These are phyloP conservation scores for Lecanicillium sp. DNA, from an alignment of 2,329 filamentous ascomycete genomes.

Conservation along the genomic window DNA sequence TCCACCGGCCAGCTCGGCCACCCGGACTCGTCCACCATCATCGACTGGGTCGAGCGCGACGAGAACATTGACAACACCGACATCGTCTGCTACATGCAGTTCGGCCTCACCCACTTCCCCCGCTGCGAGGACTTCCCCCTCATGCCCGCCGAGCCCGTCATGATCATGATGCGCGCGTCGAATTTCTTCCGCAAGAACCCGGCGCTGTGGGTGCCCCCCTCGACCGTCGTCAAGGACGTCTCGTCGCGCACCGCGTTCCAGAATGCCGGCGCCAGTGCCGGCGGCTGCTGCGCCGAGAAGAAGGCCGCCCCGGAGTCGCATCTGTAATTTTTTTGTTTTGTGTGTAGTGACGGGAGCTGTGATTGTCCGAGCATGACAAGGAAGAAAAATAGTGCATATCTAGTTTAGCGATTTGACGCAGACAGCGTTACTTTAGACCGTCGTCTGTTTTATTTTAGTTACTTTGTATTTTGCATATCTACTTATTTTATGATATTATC, in stretches of 20 bases:
- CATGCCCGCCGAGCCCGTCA: slow-evolving; percentile 56
- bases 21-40: slow-evolving; percentile 21
- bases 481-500: too few relatives aligned
- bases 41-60: slow-evolving; percentile 43
- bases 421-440: too few relatives aligned
- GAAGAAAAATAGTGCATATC: too few relatives aligned
- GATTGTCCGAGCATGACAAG: too few relatives aligned
- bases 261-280: not conserved
- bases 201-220: slow-evolving; percentile 43
- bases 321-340: too few relatives aligned
- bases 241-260: slow-evolving; percentile 18
- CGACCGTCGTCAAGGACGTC: slow-evolving; percentile 30
- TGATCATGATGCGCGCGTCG: slow-evolving; percentile 42
- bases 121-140: slow-evolving; percentile 62
- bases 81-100: slow-evolving; percentile 46
- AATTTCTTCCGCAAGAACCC: slow-evolving; percentile 50
- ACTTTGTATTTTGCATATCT: too few relatives aligned
- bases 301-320: slow-evolving; percentile 15
- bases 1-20: slow-evolving; percentile 33
- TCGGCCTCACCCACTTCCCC: slow-evolving; percentile 54
- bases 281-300: slow-evolving; percentile 13
- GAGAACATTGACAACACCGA: slow-evolving; percentile 46
- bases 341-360: too few relatives aligned
- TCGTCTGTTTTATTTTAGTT: too few relatives aligned
- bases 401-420: too few relatives aligned